Evolutionary conservation across 2,329 filamentous ascomycete genomes (phyloP).

Genomic region (Fusarium sp.): DNA sequence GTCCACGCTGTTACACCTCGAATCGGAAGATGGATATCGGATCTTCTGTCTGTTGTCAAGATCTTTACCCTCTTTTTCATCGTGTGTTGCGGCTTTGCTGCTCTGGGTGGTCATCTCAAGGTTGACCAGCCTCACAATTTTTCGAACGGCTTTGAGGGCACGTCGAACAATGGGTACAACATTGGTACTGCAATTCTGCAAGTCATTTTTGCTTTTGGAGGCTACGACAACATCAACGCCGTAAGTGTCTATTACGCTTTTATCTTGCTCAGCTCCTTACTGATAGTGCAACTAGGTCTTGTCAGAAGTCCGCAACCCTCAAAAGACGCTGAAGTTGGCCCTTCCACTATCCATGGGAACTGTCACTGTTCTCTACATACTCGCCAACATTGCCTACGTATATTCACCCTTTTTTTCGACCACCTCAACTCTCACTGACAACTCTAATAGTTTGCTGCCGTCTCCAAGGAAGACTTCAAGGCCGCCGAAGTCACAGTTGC

Average conservation of each 20-base stretch:
- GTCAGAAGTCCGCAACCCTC: constrained; percentile 20
- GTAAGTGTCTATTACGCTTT: background rate
- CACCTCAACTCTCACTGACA: background rate
- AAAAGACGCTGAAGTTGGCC: constrained; percentile 13
- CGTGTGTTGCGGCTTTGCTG: constrained; percentile 28
- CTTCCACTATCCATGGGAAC: constrained; percentile 16
- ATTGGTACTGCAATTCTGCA: constrained; percentile 22
- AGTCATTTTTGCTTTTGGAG: constrained; percentile 21
- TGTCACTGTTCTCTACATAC: constrained; percentile 14
- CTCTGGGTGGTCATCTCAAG: constrained; percentile 16
- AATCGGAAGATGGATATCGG: constrained; percentile 13
- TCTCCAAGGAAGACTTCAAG: constrained; percentile 15
- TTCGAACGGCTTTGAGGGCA: constrained; percentile 15
- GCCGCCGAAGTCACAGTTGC: constrained; percentile 22
- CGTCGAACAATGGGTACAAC: constrained; percentile 13
- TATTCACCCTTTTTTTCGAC: background rate
- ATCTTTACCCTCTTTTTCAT: constrained; percentile 25
- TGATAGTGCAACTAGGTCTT: constrained; percentile 5
- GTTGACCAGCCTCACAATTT: constrained; percentile 24
- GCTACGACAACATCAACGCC: constrained; percentile 28
- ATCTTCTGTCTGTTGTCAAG: constrained; percentile 15
- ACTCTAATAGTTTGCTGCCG: constrained; percentile 7
- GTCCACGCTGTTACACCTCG: constrained; percentile 7
- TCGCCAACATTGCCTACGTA: constrained; percentile 25
- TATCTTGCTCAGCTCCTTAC: background rate